Conservation (phyloP, 2,329 filamentous ascomycete species). For the Graphiopsis chlorocephala region DNA sequence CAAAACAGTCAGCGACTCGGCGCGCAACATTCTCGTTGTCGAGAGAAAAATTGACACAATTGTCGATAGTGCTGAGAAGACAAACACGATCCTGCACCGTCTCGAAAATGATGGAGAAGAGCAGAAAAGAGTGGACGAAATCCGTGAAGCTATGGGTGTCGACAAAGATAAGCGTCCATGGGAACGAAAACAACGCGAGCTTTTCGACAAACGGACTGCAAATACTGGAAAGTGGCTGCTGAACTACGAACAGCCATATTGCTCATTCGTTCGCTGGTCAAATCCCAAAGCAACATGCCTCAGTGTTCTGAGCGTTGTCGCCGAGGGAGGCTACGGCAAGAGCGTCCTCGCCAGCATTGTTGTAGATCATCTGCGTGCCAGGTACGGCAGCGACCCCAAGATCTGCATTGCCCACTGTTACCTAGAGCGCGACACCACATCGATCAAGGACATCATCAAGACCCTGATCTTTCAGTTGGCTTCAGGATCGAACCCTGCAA, state of each 20-base stretch:
- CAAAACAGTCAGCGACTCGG: not conserved
- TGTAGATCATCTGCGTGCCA: not conserved
- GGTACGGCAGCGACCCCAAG: not conserved
- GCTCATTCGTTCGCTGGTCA: not conserved
- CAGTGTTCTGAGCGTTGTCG: not conserved
- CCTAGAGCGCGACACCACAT: not conserved
- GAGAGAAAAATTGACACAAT: too few relatives aligned
- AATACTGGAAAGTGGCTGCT: not conserved
- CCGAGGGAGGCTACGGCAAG: slow-evolving; percentile 4
- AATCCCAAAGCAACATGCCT: not conserved
- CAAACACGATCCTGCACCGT: not conserved
- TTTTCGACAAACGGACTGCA: not conserved
- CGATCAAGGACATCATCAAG: not conserved
- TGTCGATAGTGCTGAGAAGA: too few relatives aligned
- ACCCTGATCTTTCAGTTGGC: not conserved
- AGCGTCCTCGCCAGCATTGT: slow-evolving; percentile 12
- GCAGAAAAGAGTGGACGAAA: not conserved
- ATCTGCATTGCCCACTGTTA: not conserved
- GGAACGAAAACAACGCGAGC: not conserved
- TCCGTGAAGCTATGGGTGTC: not conserved
- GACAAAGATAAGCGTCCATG: not conserved
- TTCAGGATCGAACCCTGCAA: not conserved
- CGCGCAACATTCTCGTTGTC: not conserved
- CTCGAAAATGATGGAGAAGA: not conserved
- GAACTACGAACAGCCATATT: not conserved